Evolutionary conservation across 1,284 basidiomycete species (phyloP), one percentile per base, ranked within the genome.

Genomic region (Heterobasidion occidentale): DNA sequence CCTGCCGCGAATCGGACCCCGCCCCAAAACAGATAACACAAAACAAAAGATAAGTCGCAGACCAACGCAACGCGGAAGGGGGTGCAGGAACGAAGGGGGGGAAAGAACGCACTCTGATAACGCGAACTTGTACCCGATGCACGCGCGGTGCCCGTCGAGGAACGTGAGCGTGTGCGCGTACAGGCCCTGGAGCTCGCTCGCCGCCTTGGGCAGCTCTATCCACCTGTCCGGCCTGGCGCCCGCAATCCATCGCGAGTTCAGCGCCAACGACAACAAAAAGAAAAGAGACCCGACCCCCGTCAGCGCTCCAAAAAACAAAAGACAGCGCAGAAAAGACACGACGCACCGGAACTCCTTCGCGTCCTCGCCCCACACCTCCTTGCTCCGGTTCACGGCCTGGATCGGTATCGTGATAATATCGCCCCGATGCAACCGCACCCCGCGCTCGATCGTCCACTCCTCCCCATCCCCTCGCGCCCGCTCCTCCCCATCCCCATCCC

Each of bases 101-200:
- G 56, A 27, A 52, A n/a, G 38, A 11, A 79, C 81, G 71, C 65
- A 84, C 83, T 90, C 86, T 33, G 77, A 75, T 48, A 90, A 63
- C 7, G 87, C 85, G 63, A 90, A 89, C 62, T 78, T 77, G 67
- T 81, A 88, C 7, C 87, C 86, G 62, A 89, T 87, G 66, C 86
- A 89, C 45, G 83, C 81, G 55, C 88, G 71, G 60, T 81, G 78
- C 27, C 85, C 86, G 56, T 76, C 77, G 48, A 74, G 69, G 70
- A 90, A 91, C 15, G 86, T 86, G 56, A 89, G 65, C 34, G 78
- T 76, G 63, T 83, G 81, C 1, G 83, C 78, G 69, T 79, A 86
- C 55, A 88, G 67, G 17, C 85, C 86, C 34, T 79, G 81, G 38
- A 86, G 76, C 9, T 70, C 69, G 57, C 73, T 72, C 45, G 71